Evolutionary conservation across 2,329 filamentous ascomycete species (phyloP).

Genomic region (Colletotrichum sansevieriae): DNA sequence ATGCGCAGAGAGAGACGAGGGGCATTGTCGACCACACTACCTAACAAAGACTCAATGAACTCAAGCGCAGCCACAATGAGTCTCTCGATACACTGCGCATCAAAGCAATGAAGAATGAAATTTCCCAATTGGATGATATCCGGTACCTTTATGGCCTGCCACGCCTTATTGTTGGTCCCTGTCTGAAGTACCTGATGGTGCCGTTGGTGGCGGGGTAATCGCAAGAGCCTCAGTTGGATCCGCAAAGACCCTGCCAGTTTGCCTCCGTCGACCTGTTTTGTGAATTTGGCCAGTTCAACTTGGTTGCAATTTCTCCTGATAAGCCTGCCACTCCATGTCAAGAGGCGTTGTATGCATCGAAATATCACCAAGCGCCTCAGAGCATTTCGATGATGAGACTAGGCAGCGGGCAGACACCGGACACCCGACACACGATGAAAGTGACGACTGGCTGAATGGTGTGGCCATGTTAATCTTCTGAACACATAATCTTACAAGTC

Average conservation of each 20-base stretch:
- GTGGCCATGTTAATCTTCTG: conserved; percentile 8
- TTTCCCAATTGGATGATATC: neutral
- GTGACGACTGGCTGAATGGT: neutral
- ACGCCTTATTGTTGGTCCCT: neutral
- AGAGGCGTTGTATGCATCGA: too few species aligned
- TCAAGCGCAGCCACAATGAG: neutral
- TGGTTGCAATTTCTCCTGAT: too few species aligned
- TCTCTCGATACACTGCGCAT: neutral
- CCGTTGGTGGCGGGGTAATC: conserved; percentile 5
- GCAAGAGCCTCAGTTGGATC: conserved; percentile 2
- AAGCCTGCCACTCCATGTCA: too few species aligned
- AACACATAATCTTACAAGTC: conserved; percentile 27
- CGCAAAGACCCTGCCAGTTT: neutral
- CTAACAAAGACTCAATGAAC: conserved; percentile 1
- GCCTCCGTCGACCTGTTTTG: too few species aligned
- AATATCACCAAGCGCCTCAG: too few species aligned
- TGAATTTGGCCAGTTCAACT: too few species aligned
- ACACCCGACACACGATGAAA: neutral
- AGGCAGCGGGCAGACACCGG: too few species aligned
- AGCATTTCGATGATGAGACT: too few species aligned
- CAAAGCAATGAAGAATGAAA: neutral
- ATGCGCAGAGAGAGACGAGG: neutral
- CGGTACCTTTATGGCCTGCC: conserved; percentile 5
- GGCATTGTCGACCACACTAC: neutral
- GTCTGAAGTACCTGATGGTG: neutral